Base-by-base conservation (phyloP, 768 basidiomycete species). In the Tulasnella sp. region DNA sequence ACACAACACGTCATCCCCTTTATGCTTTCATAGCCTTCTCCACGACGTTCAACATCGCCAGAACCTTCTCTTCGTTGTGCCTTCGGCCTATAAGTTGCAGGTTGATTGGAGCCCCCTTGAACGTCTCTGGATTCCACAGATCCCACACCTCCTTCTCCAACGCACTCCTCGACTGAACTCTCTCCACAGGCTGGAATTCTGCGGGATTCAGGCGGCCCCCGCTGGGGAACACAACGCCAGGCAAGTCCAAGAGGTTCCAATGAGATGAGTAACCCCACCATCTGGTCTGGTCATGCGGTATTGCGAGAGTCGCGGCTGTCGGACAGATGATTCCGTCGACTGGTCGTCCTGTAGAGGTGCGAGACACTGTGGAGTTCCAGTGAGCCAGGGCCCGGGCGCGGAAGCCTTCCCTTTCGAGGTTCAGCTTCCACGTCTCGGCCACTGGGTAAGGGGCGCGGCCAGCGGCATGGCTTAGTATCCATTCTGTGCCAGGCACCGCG, bases 161-260 rank as follows among this genome's bases (percentile, higher is more conserved):
- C 16, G 80, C 81, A 79, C 86, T 88, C 48, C 88, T 85, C 38
- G 86, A 81, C 76, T 40, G 21, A 40, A 75, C 79, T 82, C 82
- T 56, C 73, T 71, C 73, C 75, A 36, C 75, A 44, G 80, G 71
- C 36, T 56, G 83, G 46, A 82, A 78, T 80, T 82, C 78, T 74
- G 44, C 9, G 76, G 81, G 42, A 58, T 48, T 74, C 74, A 83
- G 82, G 27, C 78, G 73, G 18, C 78, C 78, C 4, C 78, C 88
- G 48, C 86, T 86, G 38, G 89, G 89, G 83, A 90, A 88, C 4
- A 86, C 87, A 27, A 86, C 87, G 27, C 86, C 86, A 14, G 89
- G 86, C 76, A 87, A 88, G 83, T 90, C 89, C 80, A 87, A 81
- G 76, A 90, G 81, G 82, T 90, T 90, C 88, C 89, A 89, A 81